A percentile compares a stretch with the other conserved stretches of the same genome.
Conservation (phyloP, 495 filamentous ascomycete species). For the Choiromyces venosus region DNA sequence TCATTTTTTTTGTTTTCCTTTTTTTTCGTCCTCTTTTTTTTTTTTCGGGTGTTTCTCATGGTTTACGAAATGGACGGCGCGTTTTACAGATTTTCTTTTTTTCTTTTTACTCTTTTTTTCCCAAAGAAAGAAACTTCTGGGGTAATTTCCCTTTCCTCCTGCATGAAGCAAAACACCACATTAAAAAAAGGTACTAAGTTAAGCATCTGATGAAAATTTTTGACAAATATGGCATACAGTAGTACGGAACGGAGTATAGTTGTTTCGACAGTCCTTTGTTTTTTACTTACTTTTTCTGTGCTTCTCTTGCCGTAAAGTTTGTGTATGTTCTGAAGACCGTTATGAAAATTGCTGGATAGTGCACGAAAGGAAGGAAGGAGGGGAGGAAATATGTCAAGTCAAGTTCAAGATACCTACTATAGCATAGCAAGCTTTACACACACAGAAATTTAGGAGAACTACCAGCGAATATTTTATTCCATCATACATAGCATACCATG, state of each 20-base stretch:
- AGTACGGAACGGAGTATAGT: not conserved
- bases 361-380: too few species aligned
- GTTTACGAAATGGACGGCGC: conserved; percentile 32
- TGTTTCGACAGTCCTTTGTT: not conserved
- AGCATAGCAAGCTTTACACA: too few species aligned
- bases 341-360: too few species aligned
- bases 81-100: conserved; percentile 15
- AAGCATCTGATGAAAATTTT: not conserved
- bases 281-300: not conserved
- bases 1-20: conserved; percentile 6
- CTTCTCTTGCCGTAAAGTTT: not conserved
- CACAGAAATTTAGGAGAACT: too few species aligned
- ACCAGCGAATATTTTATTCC: too few species aligned
- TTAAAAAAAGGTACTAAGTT: not conserved
- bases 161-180: not conserved
- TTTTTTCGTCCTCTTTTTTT: conserved; percentile 10
- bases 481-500: too few species aligned
- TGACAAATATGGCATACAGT: too few species aligned
- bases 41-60: conserved; percentile 28
- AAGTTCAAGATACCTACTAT: too few species aligned
- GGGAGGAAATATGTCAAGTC: too few species aligned
- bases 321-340: too few species aligned
- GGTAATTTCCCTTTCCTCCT: not conserved
- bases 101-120: too few species aligned
- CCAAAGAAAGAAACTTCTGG: not conserved